A percentile compares a stretch with the other conserved stretches of the same genome.
These are phyloP conservation scores for Candida succiphila DNA, from an alignment of 805 yeast genomes.

Conservation along the genomic window DNA sequence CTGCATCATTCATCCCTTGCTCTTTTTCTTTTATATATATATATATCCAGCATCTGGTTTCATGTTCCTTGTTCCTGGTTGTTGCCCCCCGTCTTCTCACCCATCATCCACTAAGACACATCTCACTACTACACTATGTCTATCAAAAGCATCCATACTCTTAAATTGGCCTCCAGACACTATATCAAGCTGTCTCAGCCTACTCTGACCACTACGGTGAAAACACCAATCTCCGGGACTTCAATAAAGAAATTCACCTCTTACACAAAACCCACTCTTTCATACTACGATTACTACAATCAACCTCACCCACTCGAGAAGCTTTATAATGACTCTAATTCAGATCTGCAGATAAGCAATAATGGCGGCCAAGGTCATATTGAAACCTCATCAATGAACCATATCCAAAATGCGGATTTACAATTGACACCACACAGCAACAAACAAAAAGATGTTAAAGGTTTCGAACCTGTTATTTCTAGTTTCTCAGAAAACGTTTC, in stretches of 20 bases:
- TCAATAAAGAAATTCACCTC: constrained; percentile 15
- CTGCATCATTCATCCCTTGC: too few species aligned
- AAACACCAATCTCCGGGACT: constrained; percentile 4
- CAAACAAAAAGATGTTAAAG: neutral
- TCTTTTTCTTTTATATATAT: too few species aligned
- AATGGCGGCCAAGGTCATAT: constrained; percentile 20
- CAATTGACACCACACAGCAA: constrained; percentile 3
- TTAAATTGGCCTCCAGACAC: constrained; percentile 20
- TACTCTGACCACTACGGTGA: constrained; percentile 1
- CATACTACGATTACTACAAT: constrained; percentile 16
- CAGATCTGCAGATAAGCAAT: constrained; percentile 14
- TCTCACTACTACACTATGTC: too few species aligned
- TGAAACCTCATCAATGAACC: constrained; percentile 17
- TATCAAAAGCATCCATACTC: constrained; percentile 12
- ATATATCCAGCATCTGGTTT: too few species aligned
- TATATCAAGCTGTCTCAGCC: constrained; percentile 8
- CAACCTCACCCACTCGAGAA: constrained; percentile 11
- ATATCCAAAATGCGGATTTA: constrained; percentile 18
- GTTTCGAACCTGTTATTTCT: constrained; percentile 23
- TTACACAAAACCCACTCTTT: constrained; percentile 10
- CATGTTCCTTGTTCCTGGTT: too few species aligned
- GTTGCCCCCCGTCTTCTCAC: too few species aligned
- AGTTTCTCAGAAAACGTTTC: constrained; percentile 16
- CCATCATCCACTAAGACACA: too few species aligned
- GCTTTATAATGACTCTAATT: constrained; percentile 8